Percentiles rank a stretch among this genome's conserved stretches.
Conservation (phyloP, 169 alveolate genomes). For the Plasmodium relictum region DNA sequence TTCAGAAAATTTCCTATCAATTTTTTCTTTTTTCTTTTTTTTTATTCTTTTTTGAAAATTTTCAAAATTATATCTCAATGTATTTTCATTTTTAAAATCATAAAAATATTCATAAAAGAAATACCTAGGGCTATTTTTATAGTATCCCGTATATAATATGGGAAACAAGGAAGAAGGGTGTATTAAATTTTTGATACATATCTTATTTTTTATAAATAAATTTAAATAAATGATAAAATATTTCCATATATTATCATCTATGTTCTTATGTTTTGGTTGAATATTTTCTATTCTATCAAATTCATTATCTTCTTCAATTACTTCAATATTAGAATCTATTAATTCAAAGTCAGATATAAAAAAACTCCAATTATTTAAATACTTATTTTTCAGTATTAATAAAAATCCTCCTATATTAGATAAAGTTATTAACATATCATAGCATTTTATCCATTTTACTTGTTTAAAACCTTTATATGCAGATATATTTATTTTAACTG, state of each 20-base stretch:
- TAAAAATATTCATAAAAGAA: constrained; percentile 57
- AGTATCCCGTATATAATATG: constrained; percentile 58
- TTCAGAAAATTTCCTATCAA: not conserved
- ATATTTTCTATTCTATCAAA: constrained; percentile 61
- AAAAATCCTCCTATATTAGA: constrained; percentile 38
- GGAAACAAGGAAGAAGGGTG: constrained; percentile 67
- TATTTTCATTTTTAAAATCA: constrained; percentile 46
- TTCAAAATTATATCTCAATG: constrained; percentile 2
- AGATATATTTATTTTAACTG: constrained; percentile 65
- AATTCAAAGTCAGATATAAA: constrained; percentile 72
- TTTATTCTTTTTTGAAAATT: not conserved
- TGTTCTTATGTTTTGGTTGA: constrained; percentile 56
- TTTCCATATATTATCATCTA: constrained; percentile 67
- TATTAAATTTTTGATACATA: constrained; percentile 37
- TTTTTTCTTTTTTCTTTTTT: constrained; percentile 6
- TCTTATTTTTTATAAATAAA: constrained; percentile 68
- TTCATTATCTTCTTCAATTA: constrained; percentile 73
- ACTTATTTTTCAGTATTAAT: constrained; percentile 52
- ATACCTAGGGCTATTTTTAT: constrained; percentile 59
- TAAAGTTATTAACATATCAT: constrained; percentile 65
- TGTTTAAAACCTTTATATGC: constrained; percentile 69
- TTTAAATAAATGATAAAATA: constrained; percentile 55
- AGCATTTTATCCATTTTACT: constrained; percentile 58
- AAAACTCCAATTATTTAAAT: constrained; percentile 76
- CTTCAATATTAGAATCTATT: constrained; percentile 70